phyloP scores from a whole-genome alignment of 1,284 basidiomycete species.

The Ceratobasidium sp. region DNA sequence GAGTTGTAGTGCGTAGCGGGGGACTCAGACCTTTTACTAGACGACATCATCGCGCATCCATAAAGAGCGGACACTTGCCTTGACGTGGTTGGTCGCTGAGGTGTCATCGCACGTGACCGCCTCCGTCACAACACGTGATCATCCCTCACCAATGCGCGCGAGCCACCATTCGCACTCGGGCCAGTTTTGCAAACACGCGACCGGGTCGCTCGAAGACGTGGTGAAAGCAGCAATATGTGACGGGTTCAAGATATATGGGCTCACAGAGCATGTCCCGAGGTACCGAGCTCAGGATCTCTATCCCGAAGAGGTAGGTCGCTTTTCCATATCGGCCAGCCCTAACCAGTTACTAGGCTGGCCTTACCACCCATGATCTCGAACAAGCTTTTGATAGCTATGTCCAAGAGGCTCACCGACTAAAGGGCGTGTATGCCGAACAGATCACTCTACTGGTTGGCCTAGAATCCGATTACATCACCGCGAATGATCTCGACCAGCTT shows the following conservation, averaged over 20 bases:
- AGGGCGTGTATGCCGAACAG: constrained; percentile 61
- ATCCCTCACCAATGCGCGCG: constrained; percentile 27
- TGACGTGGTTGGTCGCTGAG: background rate
- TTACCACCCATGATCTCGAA: constrained; percentile 59
- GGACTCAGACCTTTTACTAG: constrained; percentile 36
- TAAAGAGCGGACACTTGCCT: constrained; percentile 9
- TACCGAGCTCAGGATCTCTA: constrained; percentile 85
- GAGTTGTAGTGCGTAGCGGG: constrained; percentile 24
- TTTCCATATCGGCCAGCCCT: background rate
- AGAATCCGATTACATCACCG: constrained; percentile 90
- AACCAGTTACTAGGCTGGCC: constrained; percentile 53
- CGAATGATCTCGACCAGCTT: constrained; percentile 68
- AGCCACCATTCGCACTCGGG: constrained; percentile 97
- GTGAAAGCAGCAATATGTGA: constrained; percentile 78
- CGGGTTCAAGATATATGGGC: constrained; percentile 83
- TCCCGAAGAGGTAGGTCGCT: constrained; percentile 84
- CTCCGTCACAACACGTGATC: background rate
- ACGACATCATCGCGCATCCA: constrained; percentile 16
- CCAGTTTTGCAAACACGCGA: constrained; percentile 93
- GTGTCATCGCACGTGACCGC: background rate
- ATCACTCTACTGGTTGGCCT: constrained; percentile 88
- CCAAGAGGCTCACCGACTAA: constrained; percentile 78
- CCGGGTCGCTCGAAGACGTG: constrained; percentile 77
- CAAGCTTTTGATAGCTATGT: constrained; percentile 74
- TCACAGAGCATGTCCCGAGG: constrained; percentile 95